Percentiles rank a stretch among this genome's conserved stretches.
phyloP scores from a whole-genome alignment of 2,329 filamentous ascomycete genomes.

The Pestalotiopsis sp. region DNA sequence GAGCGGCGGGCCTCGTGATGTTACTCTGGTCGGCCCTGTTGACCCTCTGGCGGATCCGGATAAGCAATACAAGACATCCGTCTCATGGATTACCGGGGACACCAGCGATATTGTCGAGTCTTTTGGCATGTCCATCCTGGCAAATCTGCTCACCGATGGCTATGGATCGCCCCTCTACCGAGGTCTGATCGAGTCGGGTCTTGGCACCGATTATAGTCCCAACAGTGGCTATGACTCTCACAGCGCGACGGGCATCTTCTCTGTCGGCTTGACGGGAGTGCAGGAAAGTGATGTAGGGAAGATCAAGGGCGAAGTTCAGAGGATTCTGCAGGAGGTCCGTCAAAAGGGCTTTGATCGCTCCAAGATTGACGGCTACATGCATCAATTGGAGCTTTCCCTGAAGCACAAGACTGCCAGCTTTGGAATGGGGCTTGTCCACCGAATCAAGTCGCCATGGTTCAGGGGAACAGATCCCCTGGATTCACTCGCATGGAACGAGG shows the following conservation, averaged over 20 bases:
- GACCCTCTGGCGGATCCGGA: slow-evolving; percentile 86
- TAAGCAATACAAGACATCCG: slow-evolving; percentile 90
- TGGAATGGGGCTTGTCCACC: slow-evolving; percentile 86
- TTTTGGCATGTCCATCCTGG: slow-evolving; percentile 82
- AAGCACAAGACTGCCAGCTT: slow-evolving; percentile 98
- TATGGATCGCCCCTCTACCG: slow-evolving; percentile 94
- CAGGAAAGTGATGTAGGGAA: slow-evolving; percentile 76
- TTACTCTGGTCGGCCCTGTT: slow-evolving; percentile 78
- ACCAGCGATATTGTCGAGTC: slow-evolving; percentile 83
- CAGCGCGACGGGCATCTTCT: slow-evolving; percentile 79
- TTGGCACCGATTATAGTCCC: slow-evolving; percentile 92
- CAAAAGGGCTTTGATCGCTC: slow-evolving; percentile 81
- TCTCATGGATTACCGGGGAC: slow-evolving; percentile 90
- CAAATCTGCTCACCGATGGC: slow-evolving; percentile 85
- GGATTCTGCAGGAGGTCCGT: slow-evolving; percentile 70
- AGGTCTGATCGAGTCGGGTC: slow-evolving; percentile 82
- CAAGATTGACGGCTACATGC: slow-evolving; percentile 92
- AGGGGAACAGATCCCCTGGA: slow-evolving; percentile 93
- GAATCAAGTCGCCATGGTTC: slow-evolving; percentile 92
- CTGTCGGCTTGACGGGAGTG: slow-evolving; percentile 89
- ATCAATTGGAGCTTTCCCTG: slow-evolving; percentile 88
- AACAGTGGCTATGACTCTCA: slow-evolving; percentile 91
- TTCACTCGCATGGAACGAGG: slow-evolving; percentile 88
- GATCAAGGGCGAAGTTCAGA: slow-evolving; percentile 74
- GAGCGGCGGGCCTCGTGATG: slow-evolving; percentile 63